Evolutionary conservation across 108 stramenopile species (phyloP).

Genomic region (Conticribra guillardii): DNA sequence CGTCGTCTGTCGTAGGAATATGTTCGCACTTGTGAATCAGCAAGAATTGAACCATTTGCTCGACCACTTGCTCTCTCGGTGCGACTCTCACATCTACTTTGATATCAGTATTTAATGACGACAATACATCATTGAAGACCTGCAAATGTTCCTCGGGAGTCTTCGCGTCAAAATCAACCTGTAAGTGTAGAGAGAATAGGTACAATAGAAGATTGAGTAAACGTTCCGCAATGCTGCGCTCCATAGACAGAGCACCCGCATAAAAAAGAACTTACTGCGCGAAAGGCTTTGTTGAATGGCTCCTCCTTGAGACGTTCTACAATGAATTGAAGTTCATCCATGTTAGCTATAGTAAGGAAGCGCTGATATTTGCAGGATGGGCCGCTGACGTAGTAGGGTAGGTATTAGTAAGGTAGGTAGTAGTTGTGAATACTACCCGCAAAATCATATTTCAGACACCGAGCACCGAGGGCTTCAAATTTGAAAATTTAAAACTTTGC

Average conservation of each 20-base stretch:
- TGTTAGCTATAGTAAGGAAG: not conserved
- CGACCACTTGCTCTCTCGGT: slow-evolving; percentile 21
- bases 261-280: slow-evolving; percentile 24
- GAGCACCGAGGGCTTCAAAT: too few relatives aligned
- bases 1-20: slow-evolving; percentile 28
- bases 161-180: slow-evolving; percentile 77
- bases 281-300: slow-evolving; percentile 37
- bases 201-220: not conserved
- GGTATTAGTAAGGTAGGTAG: too few relatives aligned
- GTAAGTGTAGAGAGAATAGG: not conserved
- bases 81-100: slow-evolving; percentile 43
- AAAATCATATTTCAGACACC: too few relatives aligned
- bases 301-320: slow-evolving; percentile 25
- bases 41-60: slow-evolving; percentile 64
- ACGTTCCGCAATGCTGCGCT: too few relatives aligned
- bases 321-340: slow-evolving; percentile 41
- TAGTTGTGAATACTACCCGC: too few relatives aligned
- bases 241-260: not conserved
- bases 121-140: slow-evolving; percentile 63
- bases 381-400: too few relatives aligned
- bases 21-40: slow-evolving; percentile 66
- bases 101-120: slow-evolving; percentile 50
- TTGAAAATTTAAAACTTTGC: too few relatives aligned
- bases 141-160: slow-evolving; percentile 69
- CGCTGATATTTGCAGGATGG: not conserved